Evolutionary conservation across 306 rosid species (phyloP).

Genomic region (Leucaena leucocephala): DNA sequence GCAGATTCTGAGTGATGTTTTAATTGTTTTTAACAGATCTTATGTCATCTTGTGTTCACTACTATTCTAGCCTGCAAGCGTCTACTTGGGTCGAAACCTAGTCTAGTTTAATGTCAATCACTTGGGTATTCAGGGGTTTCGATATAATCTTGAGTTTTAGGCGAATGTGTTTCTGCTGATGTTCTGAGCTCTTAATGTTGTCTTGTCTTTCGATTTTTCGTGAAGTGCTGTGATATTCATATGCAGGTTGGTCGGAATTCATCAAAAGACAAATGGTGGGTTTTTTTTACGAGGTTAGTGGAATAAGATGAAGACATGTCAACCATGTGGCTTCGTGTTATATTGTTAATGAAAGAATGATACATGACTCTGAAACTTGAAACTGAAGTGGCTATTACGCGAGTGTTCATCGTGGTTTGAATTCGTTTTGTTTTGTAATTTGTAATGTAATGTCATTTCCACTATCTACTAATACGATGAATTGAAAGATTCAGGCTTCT

Average conservation of each 20-base stretch:
- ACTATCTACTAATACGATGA: too few relatives aligned
- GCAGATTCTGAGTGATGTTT: background rate
- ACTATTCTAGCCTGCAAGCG: background rate
- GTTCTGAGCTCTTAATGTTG: background rate
- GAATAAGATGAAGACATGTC: background rate
- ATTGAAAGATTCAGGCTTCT: too few relatives aligned
- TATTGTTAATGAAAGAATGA: background rate
- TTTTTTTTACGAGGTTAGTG: too few relatives aligned
- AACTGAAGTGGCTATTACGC: too few relatives aligned
- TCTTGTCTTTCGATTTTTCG: background rate
- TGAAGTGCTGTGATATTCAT: background rate
- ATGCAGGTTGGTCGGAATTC: background rate
- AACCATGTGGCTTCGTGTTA: background rate
- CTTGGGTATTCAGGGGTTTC: too few relatives aligned
- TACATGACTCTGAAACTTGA: too few relatives aligned
- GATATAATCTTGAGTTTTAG: too few relatives aligned
- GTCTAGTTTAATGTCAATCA: too few relatives aligned
- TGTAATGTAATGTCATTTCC: too few relatives aligned
- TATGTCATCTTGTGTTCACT: background rate
- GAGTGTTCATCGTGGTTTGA: too few relatives aligned
- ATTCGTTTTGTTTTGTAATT: too few relatives aligned
- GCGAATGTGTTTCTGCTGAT: background rate
- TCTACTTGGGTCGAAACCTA: background rate
- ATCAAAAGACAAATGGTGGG: too few relatives aligned
- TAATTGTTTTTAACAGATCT: background rate